Evolutionary conservation across 2,329 filamentous ascomycete species (phyloP), one percentile per base, ranked within the genome.

Genomic region (Claviceps fusiformis): DNA sequence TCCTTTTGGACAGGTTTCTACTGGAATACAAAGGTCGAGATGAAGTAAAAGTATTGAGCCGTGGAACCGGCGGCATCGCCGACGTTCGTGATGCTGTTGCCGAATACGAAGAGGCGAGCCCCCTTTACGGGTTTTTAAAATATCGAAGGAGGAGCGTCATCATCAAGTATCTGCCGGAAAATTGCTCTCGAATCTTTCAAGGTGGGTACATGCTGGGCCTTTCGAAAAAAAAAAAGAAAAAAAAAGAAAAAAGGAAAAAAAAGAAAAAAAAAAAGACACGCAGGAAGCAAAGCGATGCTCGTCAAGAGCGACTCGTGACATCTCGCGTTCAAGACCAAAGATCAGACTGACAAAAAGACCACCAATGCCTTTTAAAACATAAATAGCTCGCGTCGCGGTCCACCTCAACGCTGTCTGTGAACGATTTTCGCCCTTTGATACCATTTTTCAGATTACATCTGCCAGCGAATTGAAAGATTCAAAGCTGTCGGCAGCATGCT

Each of bases 21-120:
- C 82, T 98, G 63, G 91, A 92, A 68, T 98, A 98, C 72, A 78
- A 82, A 59, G 86, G 86, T 58, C 85, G 93, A 70, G 93, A 98
- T 75, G 88, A 92, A 62, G 79, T 98, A 58, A 84, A 88, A 61
- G 72, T 98, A 55, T 75, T 93, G 56, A 81, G 78, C 57, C 82
- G 80, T 61, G 93, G 93, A 52, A 86, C 77, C 61, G 87, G 88
- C 61, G 92, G 93, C 59, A 85, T 95, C 57, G 79, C 83, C 58
- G 93, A 97, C 68, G 83, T 93, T 60, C 86, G 90, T 65, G 83
- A 83, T 64, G 80, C 83, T 55, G 85, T 97, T 61, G 80, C 85
- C 57, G 76, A 81, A 59, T 95, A 95, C 67, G 81, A 87, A 55
- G 91, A 96, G 60, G 80, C 82, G 55, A 93, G 89, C 59, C 93